Conservation (phyloP, 192 early-diverging fungal species). For the Umbelopsis sp. region DNA sequence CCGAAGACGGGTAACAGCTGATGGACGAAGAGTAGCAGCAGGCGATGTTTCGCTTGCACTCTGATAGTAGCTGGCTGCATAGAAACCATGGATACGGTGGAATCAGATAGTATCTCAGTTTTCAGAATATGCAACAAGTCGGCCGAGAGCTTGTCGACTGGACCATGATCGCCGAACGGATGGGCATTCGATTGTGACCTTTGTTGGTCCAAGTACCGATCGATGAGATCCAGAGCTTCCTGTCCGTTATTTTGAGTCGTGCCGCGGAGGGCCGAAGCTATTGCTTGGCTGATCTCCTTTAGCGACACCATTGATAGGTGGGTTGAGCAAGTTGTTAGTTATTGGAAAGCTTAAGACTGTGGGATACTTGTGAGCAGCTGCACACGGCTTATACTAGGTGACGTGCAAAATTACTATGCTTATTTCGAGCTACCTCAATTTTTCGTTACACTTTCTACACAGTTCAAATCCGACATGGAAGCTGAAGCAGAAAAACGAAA, state of each 20-base stretch:
- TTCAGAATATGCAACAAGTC: conserved; percentile 28
- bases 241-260: conserved; percentile 27
- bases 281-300: conserved; percentile 13
- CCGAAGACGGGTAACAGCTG: conserved; percentile 28
- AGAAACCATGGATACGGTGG: conserved; percentile 28
- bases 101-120: background rate
- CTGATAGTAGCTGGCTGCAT: background rate
- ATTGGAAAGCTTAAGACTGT: background rate
- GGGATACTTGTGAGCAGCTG: background rate
- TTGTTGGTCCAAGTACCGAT: conserved; percentile 39
- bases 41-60: conserved; percentile 31
- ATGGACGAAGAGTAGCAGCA: conserved; percentile 27
- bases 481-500: conserved; percentile 66
- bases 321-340: background rate
- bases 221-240: conserved; percentile 32
- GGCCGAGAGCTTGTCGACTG: conserved; percentile 33
- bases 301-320: conserved; percentile 15
- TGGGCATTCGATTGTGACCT: background rate
- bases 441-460: background rate
- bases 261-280: conserved; percentile 20
- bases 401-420: background rate
- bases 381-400: background rate
- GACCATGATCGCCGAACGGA: background rate
- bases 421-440: background rate
- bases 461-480: conserved; percentile 48